phyloP scores from a whole-genome alignment of 164 flowering plant species.

The Vitis rotundifolia region DNA sequence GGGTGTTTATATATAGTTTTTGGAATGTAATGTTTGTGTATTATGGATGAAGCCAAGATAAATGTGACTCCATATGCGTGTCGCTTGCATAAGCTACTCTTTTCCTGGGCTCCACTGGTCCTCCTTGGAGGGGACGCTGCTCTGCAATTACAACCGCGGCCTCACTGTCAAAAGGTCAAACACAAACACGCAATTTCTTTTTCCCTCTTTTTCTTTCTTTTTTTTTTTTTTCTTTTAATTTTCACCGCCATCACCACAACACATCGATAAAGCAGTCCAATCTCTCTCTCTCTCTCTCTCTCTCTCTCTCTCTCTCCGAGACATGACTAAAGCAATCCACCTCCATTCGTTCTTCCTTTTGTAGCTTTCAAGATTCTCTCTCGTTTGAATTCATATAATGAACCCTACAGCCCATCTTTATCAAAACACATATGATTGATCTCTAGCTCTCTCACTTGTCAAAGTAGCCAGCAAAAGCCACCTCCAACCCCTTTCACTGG shows the following conservation, averaged over 20 bases:
- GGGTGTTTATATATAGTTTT: too few relatives aligned
- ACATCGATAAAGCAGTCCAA: conserved; percentile 12
- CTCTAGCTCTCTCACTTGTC: not conserved
- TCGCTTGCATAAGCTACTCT: not conserved
- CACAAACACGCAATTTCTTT: not conserved
- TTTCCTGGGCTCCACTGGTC: conserved; percentile 8
- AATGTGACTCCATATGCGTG: not conserved
- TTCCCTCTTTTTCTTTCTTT: conserved; percentile 1
- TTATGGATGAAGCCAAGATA: not conserved
- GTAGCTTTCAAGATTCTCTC: conserved; percentile 8
- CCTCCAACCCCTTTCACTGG: not conserved
- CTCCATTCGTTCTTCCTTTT: conserved; percentile 4
- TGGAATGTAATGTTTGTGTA: not conserved
- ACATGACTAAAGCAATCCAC: conserved; percentile 11
- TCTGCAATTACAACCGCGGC: not conserved
- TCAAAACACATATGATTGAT: not conserved
- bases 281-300: not conserved
- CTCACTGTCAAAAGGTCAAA: not conserved
- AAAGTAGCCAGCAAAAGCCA: not conserved
- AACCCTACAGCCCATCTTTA: not conserved
- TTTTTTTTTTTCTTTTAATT: not conserved
- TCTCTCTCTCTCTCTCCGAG: conserved; percentile 4
- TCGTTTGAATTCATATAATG: conserved; percentile 5
- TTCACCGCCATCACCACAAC: conserved; percentile 15
- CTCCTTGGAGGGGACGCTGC: conserved; percentile 6